These are phyloP conservation scores for Aureobasidium sp. DNA, from an alignment of 2,329 filamentous ascomycete species.

Conservation along the genomic window DNA sequence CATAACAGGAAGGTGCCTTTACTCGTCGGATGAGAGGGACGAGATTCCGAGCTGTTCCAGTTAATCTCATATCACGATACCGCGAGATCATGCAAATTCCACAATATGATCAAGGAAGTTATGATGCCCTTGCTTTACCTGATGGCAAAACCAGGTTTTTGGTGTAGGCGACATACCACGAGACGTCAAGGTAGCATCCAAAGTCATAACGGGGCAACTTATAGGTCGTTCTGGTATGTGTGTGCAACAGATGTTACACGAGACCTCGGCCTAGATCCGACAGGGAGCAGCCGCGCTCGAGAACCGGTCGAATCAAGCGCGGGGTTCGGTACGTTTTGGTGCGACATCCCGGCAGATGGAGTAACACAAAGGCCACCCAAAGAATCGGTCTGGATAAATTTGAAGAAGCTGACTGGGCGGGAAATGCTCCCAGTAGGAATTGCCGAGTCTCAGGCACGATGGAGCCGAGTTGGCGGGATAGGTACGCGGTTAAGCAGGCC, in stretches of 20 bases:
- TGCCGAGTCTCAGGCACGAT: slow-evolving; percentile 2
- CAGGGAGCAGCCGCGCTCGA: background rate
- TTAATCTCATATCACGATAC: background rate
- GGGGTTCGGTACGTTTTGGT: background rate
- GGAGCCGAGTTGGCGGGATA: slow-evolving; percentile 2
- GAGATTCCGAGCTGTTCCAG: background rate
- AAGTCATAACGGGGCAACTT: too few species aligned
- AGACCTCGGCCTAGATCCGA: background rate
- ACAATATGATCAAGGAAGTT: background rate
- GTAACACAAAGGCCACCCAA: background rate
- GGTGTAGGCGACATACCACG: background rate
- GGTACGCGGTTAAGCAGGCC: slow-evolving; percentile 7
- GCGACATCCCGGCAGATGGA: background rate
- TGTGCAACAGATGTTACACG: background rate
- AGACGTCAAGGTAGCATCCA: too few species aligned
- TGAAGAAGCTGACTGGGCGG: background rate
- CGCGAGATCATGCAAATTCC: background rate
- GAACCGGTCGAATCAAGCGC: background rate
- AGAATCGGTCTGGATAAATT: background rate
- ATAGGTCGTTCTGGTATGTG: background rate
- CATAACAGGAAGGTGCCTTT: too few species aligned
- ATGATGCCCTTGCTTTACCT: background rate
- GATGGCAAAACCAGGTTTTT: background rate
- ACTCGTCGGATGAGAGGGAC: too few species aligned
- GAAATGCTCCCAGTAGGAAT: background rate